phyloP scores from a whole-genome alignment of 2,329 filamentous ascomycete species.

The Chrysosporium keratinophilum region DNA sequence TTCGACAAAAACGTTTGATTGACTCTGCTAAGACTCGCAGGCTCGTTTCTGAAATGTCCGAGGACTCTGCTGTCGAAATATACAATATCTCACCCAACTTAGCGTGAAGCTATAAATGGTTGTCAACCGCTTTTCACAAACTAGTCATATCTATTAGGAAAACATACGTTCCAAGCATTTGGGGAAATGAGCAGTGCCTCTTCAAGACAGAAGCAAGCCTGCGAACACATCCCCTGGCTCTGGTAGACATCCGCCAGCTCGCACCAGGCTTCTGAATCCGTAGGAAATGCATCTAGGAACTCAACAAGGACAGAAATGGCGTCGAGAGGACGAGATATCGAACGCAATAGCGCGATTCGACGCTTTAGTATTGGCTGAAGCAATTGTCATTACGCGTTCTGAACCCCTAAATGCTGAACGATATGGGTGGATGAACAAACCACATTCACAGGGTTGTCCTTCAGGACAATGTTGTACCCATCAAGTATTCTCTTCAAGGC shows the following conservation, averaged over 20 bases:
- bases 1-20: slow-evolving; percentile 75
- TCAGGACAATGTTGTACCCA: slow-evolving; percentile 66
- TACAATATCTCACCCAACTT: slow-evolving; percentile 74
- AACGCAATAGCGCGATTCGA: slow-evolving; percentile 66
- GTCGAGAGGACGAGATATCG: slow-evolving; percentile 58
- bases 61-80: slow-evolving; percentile 46
- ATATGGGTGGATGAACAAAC: slow-evolving; percentile 35
- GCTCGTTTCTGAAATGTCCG: slow-evolving; percentile 29
- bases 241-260: slow-evolving; percentile 84
- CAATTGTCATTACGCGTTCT: slow-evolving; percentile 15
- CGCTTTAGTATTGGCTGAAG: slow-evolving; percentile 71
- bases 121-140: neutral
- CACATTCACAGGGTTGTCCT: slow-evolving; percentile 66
- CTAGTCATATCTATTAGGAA: neutral
- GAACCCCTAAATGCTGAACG: neutral
- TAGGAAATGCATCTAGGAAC: slow-evolving; percentile 73
- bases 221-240: slow-evolving; percentile 63
- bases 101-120: slow-evolving; percentile 60
- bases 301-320: slow-evolving; percentile 63
- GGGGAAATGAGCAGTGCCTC: slow-evolving; percentile 79
- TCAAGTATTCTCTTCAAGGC: slow-evolving; percentile 60
- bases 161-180: slow-evolving; percentile 80
- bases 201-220: slow-evolving; percentile 80
- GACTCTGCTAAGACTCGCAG: slow-evolving; percentile 55
- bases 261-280: slow-evolving; percentile 85